Evolutionary conservation across 2,329 filamentous ascomycete genomes (phyloP).

Genomic region (Ascomycota sp.): DNA sequence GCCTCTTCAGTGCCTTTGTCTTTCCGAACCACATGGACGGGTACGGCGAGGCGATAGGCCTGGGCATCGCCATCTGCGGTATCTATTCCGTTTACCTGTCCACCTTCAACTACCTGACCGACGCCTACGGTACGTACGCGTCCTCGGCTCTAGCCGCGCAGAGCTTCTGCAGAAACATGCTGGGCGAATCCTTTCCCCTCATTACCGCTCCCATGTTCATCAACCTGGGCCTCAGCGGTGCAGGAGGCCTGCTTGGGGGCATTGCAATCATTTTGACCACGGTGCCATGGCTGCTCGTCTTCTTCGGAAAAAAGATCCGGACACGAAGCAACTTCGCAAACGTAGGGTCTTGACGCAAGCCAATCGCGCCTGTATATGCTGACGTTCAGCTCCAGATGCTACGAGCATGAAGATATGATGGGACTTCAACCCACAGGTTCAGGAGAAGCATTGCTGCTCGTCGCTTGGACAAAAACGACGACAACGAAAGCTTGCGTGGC

Average conservation of each 20-base stretch:
- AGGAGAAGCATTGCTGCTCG: too few relatives aligned
- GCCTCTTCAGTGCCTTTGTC: slow-evolving; percentile 37
- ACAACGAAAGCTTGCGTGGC: too few relatives aligned
- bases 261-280: slow-evolving; percentile 47
- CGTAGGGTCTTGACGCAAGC: too few relatives aligned
- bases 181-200: slow-evolving; percentile 65
- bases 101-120: slow-evolving; percentile 83
- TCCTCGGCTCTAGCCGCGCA: slow-evolving; percentile 74
- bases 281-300: slow-evolving; percentile 73
- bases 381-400: too few relatives aligned
- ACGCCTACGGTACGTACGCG: slow-evolving; percentile 70
- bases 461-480: too few relatives aligned
- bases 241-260: slow-evolving; percentile 56
- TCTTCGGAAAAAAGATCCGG: slow-evolving; percentile 60
- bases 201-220: slow-evolving; percentile 55
- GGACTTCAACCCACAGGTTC: too few relatives aligned
- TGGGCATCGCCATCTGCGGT: slow-evolving; percentile 60
- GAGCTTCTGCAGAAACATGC: slow-evolving; percentile 65
- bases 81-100: slow-evolving; percentile 77
- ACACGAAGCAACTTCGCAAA: slow-evolving; percentile 57
- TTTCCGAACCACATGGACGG: slow-evolving; percentile 7
- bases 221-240: slow-evolving; percentile 48
- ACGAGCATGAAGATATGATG: too few relatives aligned
- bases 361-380: too few relatives aligned
- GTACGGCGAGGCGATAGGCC: slow-evolving; percentile 26